Conservation (phyloP, 192 early-diverging fungal species). For the Podila horticola region DNA sequence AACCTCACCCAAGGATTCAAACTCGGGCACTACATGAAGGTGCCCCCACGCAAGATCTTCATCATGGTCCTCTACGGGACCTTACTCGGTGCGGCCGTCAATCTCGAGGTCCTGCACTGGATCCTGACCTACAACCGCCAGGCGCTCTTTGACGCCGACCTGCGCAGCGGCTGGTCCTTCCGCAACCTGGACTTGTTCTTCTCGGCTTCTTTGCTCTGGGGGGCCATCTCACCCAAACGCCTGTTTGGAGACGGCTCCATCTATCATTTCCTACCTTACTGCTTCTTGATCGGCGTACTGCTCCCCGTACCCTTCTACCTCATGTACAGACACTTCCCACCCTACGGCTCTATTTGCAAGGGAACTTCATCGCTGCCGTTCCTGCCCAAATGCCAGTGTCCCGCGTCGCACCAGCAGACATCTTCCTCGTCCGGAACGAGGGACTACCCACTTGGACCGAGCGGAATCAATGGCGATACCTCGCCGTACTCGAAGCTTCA, state of each 20-base stretch:
- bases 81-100: slow-evolving; percentile 24
- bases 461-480: not conserved
- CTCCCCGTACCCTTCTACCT: slow-evolving; percentile 44
- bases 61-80: slow-evolving; percentile 41
- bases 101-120: slow-evolving; percentile 40
- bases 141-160: slow-evolving; percentile 22
- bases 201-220: slow-evolving; percentile 40
- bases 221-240: slow-evolving; percentile 31
- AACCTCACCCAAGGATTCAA: slow-evolving; percentile 78
- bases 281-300: slow-evolving; percentile 32
- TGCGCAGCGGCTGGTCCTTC: slow-evolving; percentile 39
- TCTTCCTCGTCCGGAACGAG: not conserved
- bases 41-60: slow-evolving; percentile 36
- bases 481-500: not conserved
- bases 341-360: slow-evolving; percentile 27
- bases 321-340: slow-evolving; percentile 34
- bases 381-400: slow-evolving; percentile 29
- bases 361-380: slow-evolving; percentile 15
- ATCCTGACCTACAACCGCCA: slow-evolving; percentile 31
- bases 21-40: slow-evolving; percentile 56
- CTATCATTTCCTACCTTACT: slow-evolving; percentile 30
- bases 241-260: slow-evolving; percentile 22
- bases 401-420: not conserved
- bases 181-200: slow-evolving; percentile 44
- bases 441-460: not conserved